These are phyloP conservation scores for Ambrosia artemisiifolia DNA, from an alignment of 129 eudicot species.

Conservation along the genomic window DNA sequence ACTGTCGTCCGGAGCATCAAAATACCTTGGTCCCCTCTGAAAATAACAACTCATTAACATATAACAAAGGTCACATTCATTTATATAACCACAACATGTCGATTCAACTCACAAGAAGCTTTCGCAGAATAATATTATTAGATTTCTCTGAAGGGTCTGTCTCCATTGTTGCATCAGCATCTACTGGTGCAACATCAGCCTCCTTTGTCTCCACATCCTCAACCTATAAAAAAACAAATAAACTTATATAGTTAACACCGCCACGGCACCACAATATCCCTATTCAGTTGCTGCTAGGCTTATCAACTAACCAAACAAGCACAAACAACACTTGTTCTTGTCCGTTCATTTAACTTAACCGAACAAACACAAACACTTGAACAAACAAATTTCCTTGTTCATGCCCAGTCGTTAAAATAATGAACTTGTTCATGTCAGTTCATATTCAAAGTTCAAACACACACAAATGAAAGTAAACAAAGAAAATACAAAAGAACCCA, in stretches of 20 bases:
- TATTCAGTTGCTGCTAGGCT: background rate
- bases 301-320: background rate
- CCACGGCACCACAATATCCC: background rate
- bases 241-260: too few species aligned
- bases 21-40: slow-evolving; percentile 99
- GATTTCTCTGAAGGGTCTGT: slow-evolving; percentile 47
- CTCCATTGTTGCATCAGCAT: slow-evolving; percentile 31
- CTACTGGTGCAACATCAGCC: slow-evolving; percentile 29
- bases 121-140: slow-evolving; percentile 68
- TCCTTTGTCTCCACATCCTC: slow-evolving; percentile 35
- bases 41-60: slow-evolving; percentile 30
- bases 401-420: too few species aligned
- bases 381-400: too few species aligned
- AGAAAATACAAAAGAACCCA: too few species aligned
- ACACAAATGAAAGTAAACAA: too few species aligned
- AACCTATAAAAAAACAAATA: slow-evolving; percentile 30
- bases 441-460: too few species aligned
- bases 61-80: slow-evolving; percentile 26
- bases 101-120: slow-evolving; percentile 92
- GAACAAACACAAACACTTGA: too few species aligned
- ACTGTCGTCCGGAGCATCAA: slow-evolving; percentile 89
- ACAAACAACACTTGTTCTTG: background rate
- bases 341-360: background rate
- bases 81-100: slow-evolving; percentile 18
- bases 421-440: too few species aligned